Conservation (phyloP, 2,329 filamentous ascomycete genomes). For the Colletotrichum sp. region DNA sequence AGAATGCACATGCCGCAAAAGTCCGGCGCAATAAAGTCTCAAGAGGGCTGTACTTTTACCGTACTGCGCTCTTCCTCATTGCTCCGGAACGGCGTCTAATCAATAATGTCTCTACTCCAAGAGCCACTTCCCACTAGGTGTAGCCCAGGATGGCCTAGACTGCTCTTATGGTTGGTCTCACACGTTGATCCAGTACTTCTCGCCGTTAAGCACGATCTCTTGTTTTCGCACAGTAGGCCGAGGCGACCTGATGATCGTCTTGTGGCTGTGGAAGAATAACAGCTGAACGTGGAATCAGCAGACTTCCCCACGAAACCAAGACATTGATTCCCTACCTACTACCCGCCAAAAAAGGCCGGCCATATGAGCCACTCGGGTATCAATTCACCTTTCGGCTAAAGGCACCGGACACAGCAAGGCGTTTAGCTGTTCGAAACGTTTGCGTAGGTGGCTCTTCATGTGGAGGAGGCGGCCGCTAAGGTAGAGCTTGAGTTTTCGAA, state of each 20-base stretch:
- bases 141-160: fast-evolving
- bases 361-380: neutral
- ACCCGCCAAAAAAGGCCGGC: neutral
- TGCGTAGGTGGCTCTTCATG: neutral
- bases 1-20: neutral
- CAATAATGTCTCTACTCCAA: neutral
- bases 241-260: neutral
- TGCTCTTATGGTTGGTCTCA: neutral
- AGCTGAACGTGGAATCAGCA: neutral
- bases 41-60: neutral
- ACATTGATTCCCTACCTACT: neutral
- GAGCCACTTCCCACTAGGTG: neutral
- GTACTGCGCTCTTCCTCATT: neutral
- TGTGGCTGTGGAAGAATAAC: neutral
- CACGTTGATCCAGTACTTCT: neutral
- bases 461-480: neutral
- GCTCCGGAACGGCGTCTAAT: neutral
- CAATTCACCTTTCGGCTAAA: neutral
- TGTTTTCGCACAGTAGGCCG: neutral
- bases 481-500: neutral
- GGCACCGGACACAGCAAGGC: neutral
- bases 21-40: fast-evolving
- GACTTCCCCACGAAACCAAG: neutral
- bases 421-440: neutral
- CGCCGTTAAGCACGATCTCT: neutral